Percentiles rank a stretch among this genome's conserved stretches.
These are phyloP conservation scores for Termitomyces sp. DNA, from an alignment of 768 basidiomycete genomes.

Conservation along the genomic window DNA sequence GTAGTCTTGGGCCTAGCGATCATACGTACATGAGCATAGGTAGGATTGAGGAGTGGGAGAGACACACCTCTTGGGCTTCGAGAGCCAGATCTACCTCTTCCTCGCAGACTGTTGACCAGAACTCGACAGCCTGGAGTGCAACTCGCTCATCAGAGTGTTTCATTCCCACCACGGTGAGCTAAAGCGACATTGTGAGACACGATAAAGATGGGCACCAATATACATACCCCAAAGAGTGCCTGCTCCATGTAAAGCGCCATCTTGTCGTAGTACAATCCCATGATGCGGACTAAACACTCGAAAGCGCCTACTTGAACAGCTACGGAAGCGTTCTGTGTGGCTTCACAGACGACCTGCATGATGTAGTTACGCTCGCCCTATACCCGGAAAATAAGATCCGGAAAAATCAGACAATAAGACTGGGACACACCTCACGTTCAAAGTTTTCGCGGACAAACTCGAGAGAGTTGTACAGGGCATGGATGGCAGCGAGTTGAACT, in stretches of 20 bases:
- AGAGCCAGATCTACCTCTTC: slow-evolving; percentile 91
- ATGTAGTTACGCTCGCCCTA: slow-evolving; percentile 99
- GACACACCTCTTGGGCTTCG: slow-evolving; percentile 83
- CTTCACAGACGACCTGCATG: slow-evolving; percentile 99
- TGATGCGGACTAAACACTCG: slow-evolving; percentile 92
- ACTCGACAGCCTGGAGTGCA: slow-evolving; percentile 95
- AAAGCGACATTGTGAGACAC: slow-evolving; percentile 10
- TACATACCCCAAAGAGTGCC: slow-evolving; percentile 89
- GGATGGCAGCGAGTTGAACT: slow-evolving; percentile 91
- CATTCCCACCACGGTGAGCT: slow-evolving; percentile 98
- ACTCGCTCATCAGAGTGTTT: slow-evolving; percentile 88
- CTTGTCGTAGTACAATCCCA: slow-evolving; percentile 98
- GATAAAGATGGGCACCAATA: slow-evolving; percentile 8
- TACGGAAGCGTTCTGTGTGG: slow-evolving; percentile 80
- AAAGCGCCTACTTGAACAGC: slow-evolving; percentile 94
- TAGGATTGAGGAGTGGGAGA: neutral
- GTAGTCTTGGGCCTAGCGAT: slow-evolving; percentile 78
- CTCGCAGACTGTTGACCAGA: slow-evolving; percentile 99
- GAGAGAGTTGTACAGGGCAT: slow-evolving; percentile 90
- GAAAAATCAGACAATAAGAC: neutral
- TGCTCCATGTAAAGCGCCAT: slow-evolving; percentile 99
- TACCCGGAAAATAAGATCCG: slow-evolving; percentile 9
- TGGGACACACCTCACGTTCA: slow-evolving; percentile 83
- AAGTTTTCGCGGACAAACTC: slow-evolving; percentile 99
- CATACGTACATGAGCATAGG: slow-evolving; percentile 8